These are phyloP conservation scores for Skeletonema marinoi DNA, from an alignment of 108 stramenopile species.

Conservation along the genomic window DNA sequence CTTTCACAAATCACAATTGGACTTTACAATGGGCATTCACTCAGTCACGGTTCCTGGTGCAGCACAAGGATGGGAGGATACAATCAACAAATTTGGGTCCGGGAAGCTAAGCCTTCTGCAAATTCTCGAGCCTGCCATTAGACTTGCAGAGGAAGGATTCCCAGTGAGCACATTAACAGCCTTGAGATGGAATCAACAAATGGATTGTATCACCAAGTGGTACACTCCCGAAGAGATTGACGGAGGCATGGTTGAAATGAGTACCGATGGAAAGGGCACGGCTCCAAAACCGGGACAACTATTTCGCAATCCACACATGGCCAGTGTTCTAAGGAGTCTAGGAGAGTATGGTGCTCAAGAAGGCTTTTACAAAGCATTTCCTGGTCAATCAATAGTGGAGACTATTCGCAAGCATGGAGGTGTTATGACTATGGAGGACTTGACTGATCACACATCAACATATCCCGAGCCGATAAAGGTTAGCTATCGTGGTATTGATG, in stretches of 20 bases:
- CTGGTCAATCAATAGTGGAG: slow-evolving; percentile 88
- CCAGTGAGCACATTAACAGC: slow-evolving; percentile 90
- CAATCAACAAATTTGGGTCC: slow-evolving; percentile 59
- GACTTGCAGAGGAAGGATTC: slow-evolving; percentile 92
- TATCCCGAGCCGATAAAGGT: slow-evolving; percentile 83
- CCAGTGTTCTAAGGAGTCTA: slow-evolving; percentile 79
- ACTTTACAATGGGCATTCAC: slow-evolving; percentile 66
- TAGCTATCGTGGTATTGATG: slow-evolving; percentile 65
- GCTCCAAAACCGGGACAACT: slow-evolving; percentile 78
- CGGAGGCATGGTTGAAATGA: slow-evolving; percentile 52
- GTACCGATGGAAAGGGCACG: slow-evolving; percentile 54
- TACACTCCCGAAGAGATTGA: slow-evolving; percentile 47
- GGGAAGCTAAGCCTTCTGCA: slow-evolving; percentile 79
- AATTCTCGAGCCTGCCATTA: slow-evolving; percentile 89
- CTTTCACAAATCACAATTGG: slow-evolving; percentile 6
- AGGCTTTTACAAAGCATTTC: slow-evolving; percentile 87
- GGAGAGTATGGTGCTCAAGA: slow-evolving; percentile 77
- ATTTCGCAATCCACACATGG: slow-evolving; percentile 87
- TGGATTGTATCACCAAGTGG: slow-evolving; percentile 67
- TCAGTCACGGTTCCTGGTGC: slow-evolving; percentile 96
- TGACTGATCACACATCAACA: slow-evolving; percentile 66
- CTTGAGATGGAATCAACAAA: slow-evolving; percentile 74
- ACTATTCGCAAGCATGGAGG: slow-evolving; percentile 82
- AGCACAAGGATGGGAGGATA: slow-evolving; percentile 93
- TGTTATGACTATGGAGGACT: slow-evolving; percentile 81